Conservation (phyloP, 1,284 basidiomycete genomes). For the Ganoderma boninense region DNA sequence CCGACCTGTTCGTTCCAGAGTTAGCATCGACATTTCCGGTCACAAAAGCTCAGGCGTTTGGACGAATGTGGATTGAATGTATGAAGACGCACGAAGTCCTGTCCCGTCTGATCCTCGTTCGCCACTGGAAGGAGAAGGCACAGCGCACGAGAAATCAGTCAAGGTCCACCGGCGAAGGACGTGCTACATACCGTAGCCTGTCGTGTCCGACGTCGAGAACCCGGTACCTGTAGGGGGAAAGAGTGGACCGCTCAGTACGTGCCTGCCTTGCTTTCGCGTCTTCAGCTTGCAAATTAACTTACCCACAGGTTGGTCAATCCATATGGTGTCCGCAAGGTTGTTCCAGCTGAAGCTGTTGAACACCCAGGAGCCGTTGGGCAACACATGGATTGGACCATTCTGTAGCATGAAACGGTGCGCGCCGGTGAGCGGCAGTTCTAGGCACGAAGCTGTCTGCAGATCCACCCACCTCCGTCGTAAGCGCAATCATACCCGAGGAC, state of each 20-base stretch:
- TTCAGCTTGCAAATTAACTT: neutral
- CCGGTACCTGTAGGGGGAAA: slow-evolving; percentile 54
- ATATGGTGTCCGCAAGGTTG: slow-evolving; percentile 69
- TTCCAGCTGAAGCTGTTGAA: slow-evolving; percentile 67
- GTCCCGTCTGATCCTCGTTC: slow-evolving; percentile 71
- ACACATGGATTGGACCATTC: slow-evolving; percentile 74
- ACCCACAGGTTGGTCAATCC: slow-evolving; percentile 75
- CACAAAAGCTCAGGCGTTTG: slow-evolving; percentile 8
- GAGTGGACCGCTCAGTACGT: slow-evolving; percentile 12
- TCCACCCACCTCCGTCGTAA: slow-evolving; percentile 65
- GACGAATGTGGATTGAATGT: neutral
- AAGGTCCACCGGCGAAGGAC: neutral
- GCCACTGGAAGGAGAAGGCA: slow-evolving; percentile 48
- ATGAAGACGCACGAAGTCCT: slow-evolving; percentile 65
- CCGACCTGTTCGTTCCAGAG: slow-evolving; percentile 26
- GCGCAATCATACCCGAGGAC: slow-evolving; percentile 71
- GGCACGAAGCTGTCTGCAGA: neutral
- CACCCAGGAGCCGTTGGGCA: slow-evolving; percentile 56
- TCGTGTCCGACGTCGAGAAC: slow-evolving; percentile 70
- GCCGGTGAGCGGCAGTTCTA: neutral
- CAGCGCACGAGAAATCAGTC: neutral
- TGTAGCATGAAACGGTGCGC: slow-evolving; percentile 36
- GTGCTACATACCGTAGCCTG: slow-evolving; percentile 24
- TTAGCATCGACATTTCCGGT: slow-evolving; percentile 9
- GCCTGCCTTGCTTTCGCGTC: slow-evolving; percentile 1